A percentile compares a stretch with the other conserved stretches of the same genome.
These are phyloP conservation scores for Cladosporium sphaerospermum DNA, from an alignment of 2,329 filamentous ascomycete genomes.

Conservation along the genomic window DNA sequence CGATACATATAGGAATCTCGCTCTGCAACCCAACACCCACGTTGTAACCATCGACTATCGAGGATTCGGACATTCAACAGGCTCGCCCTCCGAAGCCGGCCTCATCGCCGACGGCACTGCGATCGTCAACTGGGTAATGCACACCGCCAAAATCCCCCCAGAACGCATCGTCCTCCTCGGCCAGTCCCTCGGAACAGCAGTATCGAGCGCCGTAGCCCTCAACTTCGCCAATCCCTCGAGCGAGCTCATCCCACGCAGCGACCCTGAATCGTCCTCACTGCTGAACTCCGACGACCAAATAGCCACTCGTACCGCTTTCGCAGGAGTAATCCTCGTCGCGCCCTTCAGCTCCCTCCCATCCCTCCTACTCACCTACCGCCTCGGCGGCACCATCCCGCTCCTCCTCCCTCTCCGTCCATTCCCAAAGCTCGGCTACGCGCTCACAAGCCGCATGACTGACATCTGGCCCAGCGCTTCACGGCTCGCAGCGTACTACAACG, in stretches of 20 bases:
- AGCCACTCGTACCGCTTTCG: conserved; percentile 55
- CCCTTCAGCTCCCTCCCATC: conserved; percentile 69
- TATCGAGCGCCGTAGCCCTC: conserved; percentile 68
- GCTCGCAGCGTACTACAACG: conserved; percentile 57
- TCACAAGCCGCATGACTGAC: conserved; percentile 65
- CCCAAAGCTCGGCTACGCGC: conserved; percentile 55
- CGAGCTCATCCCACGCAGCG: not conserved
- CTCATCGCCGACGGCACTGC: conserved; percentile 73
- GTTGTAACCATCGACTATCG: conserved; percentile 88
- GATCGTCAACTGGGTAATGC: conserved; percentile 65
- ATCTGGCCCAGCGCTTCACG: conserved; percentile 70
- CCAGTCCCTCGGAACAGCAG: conserved; percentile 83
- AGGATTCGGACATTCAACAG: conserved; percentile 75
- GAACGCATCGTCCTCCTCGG: conserved; percentile 73
- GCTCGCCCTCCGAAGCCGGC: conserved; percentile 72
- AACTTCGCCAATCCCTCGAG: conserved; percentile 46
- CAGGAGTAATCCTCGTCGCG: conserved; percentile 71
- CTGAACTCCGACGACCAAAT: not conserved
- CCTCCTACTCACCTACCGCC: conserved; percentile 69
- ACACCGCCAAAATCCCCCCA: conserved; percentile 57
- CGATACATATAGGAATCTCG: conserved; percentile 68
- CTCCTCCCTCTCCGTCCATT: conserved; percentile 67
- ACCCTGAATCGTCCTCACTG: conserved; percentile 13
- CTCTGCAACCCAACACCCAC: conserved; percentile 67
- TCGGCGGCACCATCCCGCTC: conserved; percentile 71